Conservation (phyloP, 352 stramenopile genomes). For the Phytopythium aichiense region DNA sequence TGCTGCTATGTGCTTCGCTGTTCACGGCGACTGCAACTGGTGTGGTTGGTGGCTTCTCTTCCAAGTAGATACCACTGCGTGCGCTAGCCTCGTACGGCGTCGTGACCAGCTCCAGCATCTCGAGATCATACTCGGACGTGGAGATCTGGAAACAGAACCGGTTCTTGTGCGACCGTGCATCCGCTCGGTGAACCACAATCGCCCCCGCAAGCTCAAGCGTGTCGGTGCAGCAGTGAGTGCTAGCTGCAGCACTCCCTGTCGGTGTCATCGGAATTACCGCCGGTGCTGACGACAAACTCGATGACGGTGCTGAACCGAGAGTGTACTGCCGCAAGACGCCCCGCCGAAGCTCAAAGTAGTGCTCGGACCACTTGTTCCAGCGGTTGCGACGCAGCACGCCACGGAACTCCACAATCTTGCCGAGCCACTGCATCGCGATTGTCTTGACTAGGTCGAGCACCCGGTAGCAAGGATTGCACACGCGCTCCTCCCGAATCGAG, state of each 20-base stretch:
- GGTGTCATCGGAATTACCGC: background rate
- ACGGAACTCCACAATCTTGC: slow-evolving; percentile 60
- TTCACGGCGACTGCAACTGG: background rate
- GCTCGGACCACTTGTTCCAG: slow-evolving; percentile 75
- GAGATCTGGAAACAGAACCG: slow-evolving; percentile 83
- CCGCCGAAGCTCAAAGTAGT: slow-evolving; percentile 76
- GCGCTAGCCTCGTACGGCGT: slow-evolving; percentile 5
- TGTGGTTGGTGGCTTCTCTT: slow-evolving; percentile 6
- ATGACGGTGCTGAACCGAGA: slow-evolving; percentile 29
- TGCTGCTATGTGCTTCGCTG: background rate
- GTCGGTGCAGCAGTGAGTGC: slow-evolving; percentile 41
- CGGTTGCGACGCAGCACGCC: slow-evolving; percentile 67
- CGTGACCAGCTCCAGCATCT: slow-evolving; percentile 7
- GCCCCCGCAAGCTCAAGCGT: slow-evolving; percentile 66
- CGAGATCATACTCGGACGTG: slow-evolving; percentile 38
- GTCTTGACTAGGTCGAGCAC: slow-evolving; percentile 65
- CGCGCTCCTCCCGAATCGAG: slow-evolving; percentile 51
- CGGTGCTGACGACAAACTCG: background rate
- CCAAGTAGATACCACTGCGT: background rate
- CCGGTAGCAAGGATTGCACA: slow-evolving; percentile 67
- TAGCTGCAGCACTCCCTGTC: background rate
- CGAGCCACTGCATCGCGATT: slow-evolving; percentile 65
- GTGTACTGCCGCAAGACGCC: slow-evolving; percentile 78
- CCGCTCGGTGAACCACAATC: slow-evolving; percentile 77
- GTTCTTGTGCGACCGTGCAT: slow-evolving; percentile 64